These are phyloP conservation scores for Fraxinus americana DNA, from an alignment of 257 asterid species.

Conservation along the genomic window DNA sequence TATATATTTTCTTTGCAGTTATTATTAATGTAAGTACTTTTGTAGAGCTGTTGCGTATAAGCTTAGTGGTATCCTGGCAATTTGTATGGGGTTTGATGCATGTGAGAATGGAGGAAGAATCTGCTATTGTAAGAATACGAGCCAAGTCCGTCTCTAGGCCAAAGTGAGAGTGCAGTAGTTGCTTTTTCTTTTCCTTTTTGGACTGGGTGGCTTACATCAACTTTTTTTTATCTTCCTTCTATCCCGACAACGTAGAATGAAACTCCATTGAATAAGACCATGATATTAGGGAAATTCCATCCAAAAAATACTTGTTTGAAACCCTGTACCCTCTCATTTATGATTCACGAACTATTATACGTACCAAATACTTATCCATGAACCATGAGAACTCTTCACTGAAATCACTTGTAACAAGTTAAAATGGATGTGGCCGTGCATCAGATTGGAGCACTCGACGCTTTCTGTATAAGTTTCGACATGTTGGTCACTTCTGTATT, in stretches of 20 bases:
- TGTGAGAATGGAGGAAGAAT: constrained; percentile 9
- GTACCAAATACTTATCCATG: too few relatives aligned
- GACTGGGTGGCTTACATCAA: constrained; percentile 12
- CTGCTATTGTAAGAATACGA: constrained; percentile 6
- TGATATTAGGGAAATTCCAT: neutral
- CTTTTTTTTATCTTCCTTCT: neutral
- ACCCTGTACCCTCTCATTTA: neutral
- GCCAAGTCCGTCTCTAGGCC: neutral
- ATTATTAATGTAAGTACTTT: neutral
- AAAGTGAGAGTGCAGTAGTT: neutral
- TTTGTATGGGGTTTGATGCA: constrained; percentile 10
- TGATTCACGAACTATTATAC: neutral
- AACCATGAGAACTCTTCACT: neutral
- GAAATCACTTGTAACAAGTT: constrained; percentile 18
- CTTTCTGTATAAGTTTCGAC: neutral
- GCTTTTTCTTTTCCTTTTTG: constrained; percentile 15
- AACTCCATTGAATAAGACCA: neutral
- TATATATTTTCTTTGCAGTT: constrained; percentile 19
- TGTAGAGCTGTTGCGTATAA: neutral
- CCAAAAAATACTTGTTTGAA: constrained; percentile 9
- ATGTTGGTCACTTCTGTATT: neutral
- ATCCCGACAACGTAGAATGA: neutral
- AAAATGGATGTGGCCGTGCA: neutral
- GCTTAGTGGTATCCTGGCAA: constrained; percentile 14
- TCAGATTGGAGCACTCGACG: neutral